Evolutionary conservation across 768 basidiomycete species (phyloP).

Genomic region (Heimioporus sp.): DNA sequence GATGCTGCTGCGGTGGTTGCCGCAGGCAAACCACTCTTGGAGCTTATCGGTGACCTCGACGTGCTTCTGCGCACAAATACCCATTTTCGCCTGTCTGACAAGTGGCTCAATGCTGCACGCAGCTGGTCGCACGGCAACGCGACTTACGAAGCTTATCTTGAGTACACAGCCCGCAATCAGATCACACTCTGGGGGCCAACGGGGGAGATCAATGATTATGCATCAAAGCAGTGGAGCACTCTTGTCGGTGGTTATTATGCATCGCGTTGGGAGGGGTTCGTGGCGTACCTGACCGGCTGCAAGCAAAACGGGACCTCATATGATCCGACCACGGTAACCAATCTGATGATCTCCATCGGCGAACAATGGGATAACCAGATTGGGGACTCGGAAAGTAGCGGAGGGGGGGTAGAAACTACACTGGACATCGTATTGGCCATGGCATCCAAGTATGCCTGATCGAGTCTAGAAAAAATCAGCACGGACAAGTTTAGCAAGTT

Average conservation of each 20-base stretch:
- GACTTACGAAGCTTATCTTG: constrained; percentile 35
- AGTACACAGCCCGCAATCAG: constrained; percentile 42
- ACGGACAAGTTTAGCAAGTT: no score
- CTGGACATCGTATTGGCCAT: constrained; percentile 19
- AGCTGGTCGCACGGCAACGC: constrained; percentile 27
- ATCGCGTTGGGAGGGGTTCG: constrained; percentile 35
- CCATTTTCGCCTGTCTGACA: constrained; percentile 28
- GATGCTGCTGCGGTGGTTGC: constrained; percentile 18
- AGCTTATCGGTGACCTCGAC: constrained; percentile 35
- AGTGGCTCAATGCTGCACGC: constrained; percentile 36
- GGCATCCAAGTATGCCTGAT: constrained; percentile 11
- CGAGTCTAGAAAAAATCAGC: no score
- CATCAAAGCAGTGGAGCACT: constrained; percentile 43
- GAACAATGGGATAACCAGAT: constrained; percentile 28
- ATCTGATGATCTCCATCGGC: constrained; percentile 32
- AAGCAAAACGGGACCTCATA: constrained; percentile 30
- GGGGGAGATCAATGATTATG: constrained; percentile 42
- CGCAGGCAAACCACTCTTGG: constrained; percentile 27
- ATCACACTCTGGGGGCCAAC: constrained; percentile 43
- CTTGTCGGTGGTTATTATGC: constrained; percentile 38
- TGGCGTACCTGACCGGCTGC: constrained; percentile 29
- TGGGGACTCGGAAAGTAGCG: constrained; percentile 14
- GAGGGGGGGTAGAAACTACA: constrained; percentile 15
- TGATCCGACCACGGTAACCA: constrained; percentile 22
- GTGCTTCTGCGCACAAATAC: constrained; percentile 31